These are phyloP conservation scores for Solanum virginianum DNA, from an alignment of 257 asterid genomes.

Conservation along the genomic window DNA sequence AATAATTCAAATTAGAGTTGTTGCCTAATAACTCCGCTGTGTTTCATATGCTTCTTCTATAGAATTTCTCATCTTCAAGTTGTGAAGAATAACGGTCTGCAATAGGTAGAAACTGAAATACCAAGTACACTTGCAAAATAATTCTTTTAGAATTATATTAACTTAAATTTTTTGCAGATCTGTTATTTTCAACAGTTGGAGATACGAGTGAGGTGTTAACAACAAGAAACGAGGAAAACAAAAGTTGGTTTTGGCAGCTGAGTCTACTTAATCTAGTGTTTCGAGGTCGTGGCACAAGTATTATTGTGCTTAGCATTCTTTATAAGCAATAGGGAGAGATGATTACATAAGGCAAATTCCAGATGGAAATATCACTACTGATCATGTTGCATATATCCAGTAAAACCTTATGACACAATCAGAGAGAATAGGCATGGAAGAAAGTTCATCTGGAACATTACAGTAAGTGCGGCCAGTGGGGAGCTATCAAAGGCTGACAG, in stretches of 20 bases:
- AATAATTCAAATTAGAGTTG: neutral
- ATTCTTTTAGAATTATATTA: neutral
- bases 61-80: neutral
- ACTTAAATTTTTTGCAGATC: neutral
- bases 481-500: constrained; percentile 88
- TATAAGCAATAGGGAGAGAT: neutral
- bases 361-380: neutral
- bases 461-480: constrained; percentile 97
- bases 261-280: neutral
- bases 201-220: neutral
- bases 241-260: neutral
- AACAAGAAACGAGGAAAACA: neutral
- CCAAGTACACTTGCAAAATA: neutral
- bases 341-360: neutral
- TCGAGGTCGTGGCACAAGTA: neutral
- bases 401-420: neutral
- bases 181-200: neutral
- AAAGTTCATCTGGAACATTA: constrained; percentile 15
- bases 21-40: neutral
- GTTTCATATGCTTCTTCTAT: neutral
- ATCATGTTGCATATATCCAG: neutral
- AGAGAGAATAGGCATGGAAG: neutral
- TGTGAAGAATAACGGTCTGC: neutral
- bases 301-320: neutral
- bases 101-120: neutral